Conservation (phyloP, 2,329 filamentous ascomycete genomes). For the Dactylellina cionopaga region DNA sequence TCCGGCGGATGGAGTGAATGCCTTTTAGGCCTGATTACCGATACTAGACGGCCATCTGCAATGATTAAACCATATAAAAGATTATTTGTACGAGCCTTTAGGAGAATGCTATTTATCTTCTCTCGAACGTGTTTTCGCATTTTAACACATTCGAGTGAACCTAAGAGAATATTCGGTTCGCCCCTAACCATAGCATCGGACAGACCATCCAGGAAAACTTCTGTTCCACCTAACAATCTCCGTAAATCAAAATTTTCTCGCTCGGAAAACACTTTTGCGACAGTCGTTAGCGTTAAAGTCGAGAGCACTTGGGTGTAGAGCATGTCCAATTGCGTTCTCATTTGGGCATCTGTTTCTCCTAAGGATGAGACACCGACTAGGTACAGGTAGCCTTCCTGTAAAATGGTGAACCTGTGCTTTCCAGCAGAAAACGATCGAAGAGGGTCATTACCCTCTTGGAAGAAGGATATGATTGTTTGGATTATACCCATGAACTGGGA, state of each 20-base stretch:
- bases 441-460: slow-evolving; percentile 77
- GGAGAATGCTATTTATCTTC: slow-evolving; percentile 84
- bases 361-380: slow-evolving; percentile 92
- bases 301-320: slow-evolving; percentile 98
- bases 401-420: slow-evolving; percentile 82
- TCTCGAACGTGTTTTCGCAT: slow-evolving; percentile 87
- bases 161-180: slow-evolving; percentile 86
- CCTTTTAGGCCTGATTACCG: slow-evolving; percentile 90
- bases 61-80: slow-evolving; percentile 93
- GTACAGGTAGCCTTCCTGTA: slow-evolving; percentile 86
- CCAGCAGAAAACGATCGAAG: slow-evolving; percentile 88
- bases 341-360: slow-evolving; percentile 88
- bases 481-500: slow-evolving; percentile 94
- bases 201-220: slow-evolving; percentile 86
- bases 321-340: slow-evolving; percentile 87
- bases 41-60: slow-evolving; percentile 89
- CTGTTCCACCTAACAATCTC: slow-evolving; percentile 88
- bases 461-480: slow-evolving; percentile 98
- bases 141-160: slow-evolving; percentile 91
- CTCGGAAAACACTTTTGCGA: slow-evolving; percentile 86
- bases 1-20: slow-evolving; percentile 96
- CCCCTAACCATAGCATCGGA: slow-evolving; percentile 94
- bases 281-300: slow-evolving; percentile 85
- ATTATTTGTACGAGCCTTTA: slow-evolving; percentile 79
- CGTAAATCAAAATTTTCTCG: slow-evolving; percentile 94